These are phyloP conservation scores for Auriscalpium vulgare DNA, from an alignment of 768 basidiomycete species.

Conservation along the genomic window DNA sequence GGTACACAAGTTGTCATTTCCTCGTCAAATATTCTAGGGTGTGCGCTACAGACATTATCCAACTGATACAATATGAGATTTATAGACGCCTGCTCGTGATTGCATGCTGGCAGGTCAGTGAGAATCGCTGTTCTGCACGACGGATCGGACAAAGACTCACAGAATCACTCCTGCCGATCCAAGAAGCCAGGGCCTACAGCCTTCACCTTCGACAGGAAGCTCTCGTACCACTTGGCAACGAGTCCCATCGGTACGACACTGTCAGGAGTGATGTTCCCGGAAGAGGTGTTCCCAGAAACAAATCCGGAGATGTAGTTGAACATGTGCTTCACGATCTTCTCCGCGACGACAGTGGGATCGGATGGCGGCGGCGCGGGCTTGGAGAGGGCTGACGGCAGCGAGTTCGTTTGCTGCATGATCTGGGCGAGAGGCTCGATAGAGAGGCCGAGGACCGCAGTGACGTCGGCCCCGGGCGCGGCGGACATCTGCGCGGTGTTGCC, in stretches of 20 bases:
- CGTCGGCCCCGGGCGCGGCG: constrained; percentile 26
- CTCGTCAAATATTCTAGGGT: too few relatives aligned
- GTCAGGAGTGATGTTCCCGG: constrained; percentile 36
- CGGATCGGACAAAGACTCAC: background rate
- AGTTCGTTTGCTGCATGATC: constrained; percentile 51
- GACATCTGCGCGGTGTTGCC: constrained; percentile 20
- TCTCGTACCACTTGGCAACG: constrained; percentile 67
- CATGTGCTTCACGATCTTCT: constrained; percentile 64
- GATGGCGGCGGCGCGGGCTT: constrained; percentile 19
- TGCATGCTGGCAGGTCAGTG: too few relatives aligned
- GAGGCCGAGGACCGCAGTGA: constrained; percentile 71
- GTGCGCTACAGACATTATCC: too few relatives aligned
- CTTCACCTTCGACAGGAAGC: constrained; percentile 48
- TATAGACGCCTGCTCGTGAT: too few relatives aligned
- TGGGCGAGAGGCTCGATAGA: constrained; percentile 66
- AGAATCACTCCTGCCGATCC: constrained; percentile 30
- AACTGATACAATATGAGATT: too few relatives aligned
- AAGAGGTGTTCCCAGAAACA: constrained; percentile 27
- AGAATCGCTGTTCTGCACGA: background rate
- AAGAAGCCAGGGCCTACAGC: constrained; percentile 56
- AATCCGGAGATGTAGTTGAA: constrained; percentile 73
- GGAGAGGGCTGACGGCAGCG: constrained; percentile 29
- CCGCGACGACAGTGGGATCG: constrained; percentile 53
- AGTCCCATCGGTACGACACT: constrained; percentile 53
- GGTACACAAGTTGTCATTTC: too few relatives aligned